Evolutionary conservation across 352 stramenopile species (phyloP).

Genomic region (Pythium phragmiticola): DNA sequence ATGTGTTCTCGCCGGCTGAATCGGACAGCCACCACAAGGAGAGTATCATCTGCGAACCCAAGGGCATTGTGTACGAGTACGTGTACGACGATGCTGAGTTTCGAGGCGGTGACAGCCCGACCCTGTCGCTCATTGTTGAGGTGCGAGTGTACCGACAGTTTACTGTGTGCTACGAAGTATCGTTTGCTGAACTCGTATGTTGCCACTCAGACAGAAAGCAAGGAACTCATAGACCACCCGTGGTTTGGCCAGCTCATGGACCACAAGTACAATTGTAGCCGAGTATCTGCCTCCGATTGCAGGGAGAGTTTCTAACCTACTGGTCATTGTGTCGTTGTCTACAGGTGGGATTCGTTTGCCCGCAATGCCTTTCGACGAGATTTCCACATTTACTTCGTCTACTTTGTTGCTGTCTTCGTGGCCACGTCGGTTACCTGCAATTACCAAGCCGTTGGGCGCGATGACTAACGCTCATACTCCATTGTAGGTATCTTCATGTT

Average conservation of each 20-base stretch:
- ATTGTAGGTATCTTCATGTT: slow-evolving; percentile 62
- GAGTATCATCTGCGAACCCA: slow-evolving; percentile 73
- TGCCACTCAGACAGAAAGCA: slow-evolving; percentile 59
- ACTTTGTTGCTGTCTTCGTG: slow-evolving; percentile 72
- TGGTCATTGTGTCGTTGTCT: not conserved
- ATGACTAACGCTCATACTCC: slow-evolving; percentile 6
- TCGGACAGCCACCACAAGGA: slow-evolving; percentile 38
- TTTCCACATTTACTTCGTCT: slow-evolving; percentile 77
- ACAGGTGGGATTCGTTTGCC: slow-evolving; percentile 77
- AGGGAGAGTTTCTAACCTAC: not conserved
- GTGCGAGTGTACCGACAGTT: slow-evolving; percentile 24
- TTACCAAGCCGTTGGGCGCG: not conserved
- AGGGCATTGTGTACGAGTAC: slow-evolving; percentile 82
- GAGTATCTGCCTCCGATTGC: no score
- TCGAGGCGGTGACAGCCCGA: slow-evolving; percentile 51
- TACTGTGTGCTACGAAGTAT: not conserved
- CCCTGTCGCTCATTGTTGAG: slow-evolving; percentile 59
- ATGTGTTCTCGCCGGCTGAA: slow-evolving; percentile 53
- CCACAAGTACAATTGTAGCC: slow-evolving; percentile 42
- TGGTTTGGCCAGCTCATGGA: slow-evolving; percentile 77
- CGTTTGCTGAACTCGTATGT: not conserved
- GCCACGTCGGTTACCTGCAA: slow-evolving; percentile 45
- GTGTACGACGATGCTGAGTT: slow-evolving; percentile 80
- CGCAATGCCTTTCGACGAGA: slow-evolving; percentile 63
- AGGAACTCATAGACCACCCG: slow-evolving; percentile 72